Evolutionary conservation across 2,329 filamentous ascomycete species (phyloP).

Genomic region (Alternaria burnsii): DNA sequence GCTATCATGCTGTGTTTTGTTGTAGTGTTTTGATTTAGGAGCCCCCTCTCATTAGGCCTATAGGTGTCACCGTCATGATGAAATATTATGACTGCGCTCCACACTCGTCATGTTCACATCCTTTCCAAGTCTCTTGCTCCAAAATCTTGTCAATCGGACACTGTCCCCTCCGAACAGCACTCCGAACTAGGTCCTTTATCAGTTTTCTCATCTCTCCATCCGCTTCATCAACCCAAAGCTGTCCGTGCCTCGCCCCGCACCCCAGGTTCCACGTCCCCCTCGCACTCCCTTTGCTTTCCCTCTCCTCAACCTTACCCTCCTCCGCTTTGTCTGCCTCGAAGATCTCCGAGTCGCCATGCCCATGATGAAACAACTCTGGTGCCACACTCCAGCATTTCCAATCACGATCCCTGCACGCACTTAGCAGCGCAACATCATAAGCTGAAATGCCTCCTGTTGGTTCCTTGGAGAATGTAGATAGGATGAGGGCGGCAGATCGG

Average conservation of each 20-base stretch:
- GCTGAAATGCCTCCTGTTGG: conserved; percentile 32
- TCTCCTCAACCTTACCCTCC: conserved; percentile 1
- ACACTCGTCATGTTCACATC: conserved; percentile 22
- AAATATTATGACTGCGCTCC: conserved; percentile 22
- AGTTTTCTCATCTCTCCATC: neutral
- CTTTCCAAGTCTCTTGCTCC: conserved; percentile 17
- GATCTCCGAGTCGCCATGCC: conserved; percentile 39
- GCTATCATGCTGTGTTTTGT: neutral
- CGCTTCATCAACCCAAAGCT: conserved; percentile 18
- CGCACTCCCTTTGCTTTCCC: neutral
- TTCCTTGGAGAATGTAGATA: conserved; percentile 30
- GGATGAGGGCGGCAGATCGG: conserved; percentile 40
- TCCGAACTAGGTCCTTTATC: conserved; percentile 6
- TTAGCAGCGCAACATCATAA: conserved; percentile 52
- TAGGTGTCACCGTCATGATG: neutral
- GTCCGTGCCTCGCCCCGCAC: conserved; percentile 21
- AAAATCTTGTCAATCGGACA: conserved; percentile 14
- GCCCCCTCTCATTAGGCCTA: neutral
- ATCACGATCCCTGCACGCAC: conserved; percentile 49
- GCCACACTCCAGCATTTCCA: conserved; percentile 49
- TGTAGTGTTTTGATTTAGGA: neutral
- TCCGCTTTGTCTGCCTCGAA: conserved; percentile 8
- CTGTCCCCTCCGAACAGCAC: conserved; percentile 7
- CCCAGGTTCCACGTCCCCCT: conserved; percentile 24
- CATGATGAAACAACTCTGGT: conserved; percentile 54